These are phyloP conservation scores for Colletotrichum lupini DNA, from an alignment of 2,329 filamentous ascomycete genomes.

Conservation along the genomic window DNA sequence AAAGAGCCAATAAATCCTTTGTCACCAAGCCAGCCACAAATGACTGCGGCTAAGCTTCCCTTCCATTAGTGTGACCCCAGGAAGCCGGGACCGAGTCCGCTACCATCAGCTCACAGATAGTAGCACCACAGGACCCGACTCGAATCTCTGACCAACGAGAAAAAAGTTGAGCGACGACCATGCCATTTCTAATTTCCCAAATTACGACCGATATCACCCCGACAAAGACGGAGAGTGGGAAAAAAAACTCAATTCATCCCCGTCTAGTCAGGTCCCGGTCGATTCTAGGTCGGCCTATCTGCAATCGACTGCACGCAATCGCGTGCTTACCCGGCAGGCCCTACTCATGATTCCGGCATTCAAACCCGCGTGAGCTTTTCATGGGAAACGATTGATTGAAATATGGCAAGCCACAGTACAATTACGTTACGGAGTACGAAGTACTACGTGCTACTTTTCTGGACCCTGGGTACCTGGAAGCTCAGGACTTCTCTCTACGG, in stretches of 20 bases:
- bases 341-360: conserved; percentile 5
- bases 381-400: neutral
- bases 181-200: conserved; percentile 22
- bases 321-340: conserved; percentile 28
- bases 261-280: conserved; percentile 22
- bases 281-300: neutral
- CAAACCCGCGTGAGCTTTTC: neutral
- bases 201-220: conserved; percentile 26
- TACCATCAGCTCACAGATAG: neutral
- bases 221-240: neutral
- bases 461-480: neutral
- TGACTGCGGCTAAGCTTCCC: neutral
- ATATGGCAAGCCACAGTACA: neutral
- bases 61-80: neutral
- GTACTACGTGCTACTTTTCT: neutral
- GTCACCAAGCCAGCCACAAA: neutral
- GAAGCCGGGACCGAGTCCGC: neutral
- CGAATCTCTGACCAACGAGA: neutral
- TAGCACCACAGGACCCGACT: neutral
- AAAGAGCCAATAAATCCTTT: neutral
- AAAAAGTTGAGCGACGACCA: neutral
- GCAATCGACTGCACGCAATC: conserved; percentile 20
- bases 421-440: no score
- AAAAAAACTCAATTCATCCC: conserved; percentile 21
- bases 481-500: neutral